phyloP scores from a whole-genome alignment of 2,329 filamentous ascomycete genomes.

The Epichloe gansuensis region DNA sequence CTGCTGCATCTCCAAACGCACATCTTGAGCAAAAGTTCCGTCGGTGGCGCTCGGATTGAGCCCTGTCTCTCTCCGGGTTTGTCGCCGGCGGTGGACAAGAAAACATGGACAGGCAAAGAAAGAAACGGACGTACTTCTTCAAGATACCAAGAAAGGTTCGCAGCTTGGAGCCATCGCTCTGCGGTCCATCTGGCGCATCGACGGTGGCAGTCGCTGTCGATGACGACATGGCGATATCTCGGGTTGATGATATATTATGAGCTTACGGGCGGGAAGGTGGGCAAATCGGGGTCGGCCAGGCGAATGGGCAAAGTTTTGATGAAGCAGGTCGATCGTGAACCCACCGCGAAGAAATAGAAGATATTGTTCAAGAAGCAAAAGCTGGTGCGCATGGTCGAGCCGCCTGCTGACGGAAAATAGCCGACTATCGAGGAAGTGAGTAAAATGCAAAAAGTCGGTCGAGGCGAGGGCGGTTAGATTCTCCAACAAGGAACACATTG shows the following conservation, averaged over 20 bases:
- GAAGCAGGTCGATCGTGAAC: not conserved
- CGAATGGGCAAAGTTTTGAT: not conserved
- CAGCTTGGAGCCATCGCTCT: slow-evolving; percentile 77
- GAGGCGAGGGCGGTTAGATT: not conserved
- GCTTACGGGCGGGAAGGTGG: not conserved
- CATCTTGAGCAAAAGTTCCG: not conserved
- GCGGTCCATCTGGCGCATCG: slow-evolving; percentile 30
- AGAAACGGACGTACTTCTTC: slow-evolving; percentile 55
- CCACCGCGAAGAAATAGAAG: not conserved
- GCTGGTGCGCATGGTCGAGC: not conserved
- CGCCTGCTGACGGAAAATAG: not conserved
- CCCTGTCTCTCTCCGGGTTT: not conserved
- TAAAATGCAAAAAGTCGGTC: not conserved
- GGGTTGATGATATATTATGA: not conserved
- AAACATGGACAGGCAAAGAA: not conserved
- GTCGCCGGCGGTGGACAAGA: not conserved
- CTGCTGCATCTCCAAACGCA: not conserved
- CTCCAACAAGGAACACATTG: not conserved
- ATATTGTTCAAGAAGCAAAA: not conserved
- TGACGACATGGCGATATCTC: slow-evolving; percentile 24
- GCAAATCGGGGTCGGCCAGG: not conserved
- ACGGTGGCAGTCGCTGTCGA: slow-evolving; percentile 21
- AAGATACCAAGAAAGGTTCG: slow-evolving; percentile 80
- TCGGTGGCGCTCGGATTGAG: not conserved
- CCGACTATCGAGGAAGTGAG: not conserved